Evolutionary conservation across 768 basidiomycete species (phyloP), one percentile per base, ranked within the genome.

Genomic region (Suillus decipiens): DNA sequence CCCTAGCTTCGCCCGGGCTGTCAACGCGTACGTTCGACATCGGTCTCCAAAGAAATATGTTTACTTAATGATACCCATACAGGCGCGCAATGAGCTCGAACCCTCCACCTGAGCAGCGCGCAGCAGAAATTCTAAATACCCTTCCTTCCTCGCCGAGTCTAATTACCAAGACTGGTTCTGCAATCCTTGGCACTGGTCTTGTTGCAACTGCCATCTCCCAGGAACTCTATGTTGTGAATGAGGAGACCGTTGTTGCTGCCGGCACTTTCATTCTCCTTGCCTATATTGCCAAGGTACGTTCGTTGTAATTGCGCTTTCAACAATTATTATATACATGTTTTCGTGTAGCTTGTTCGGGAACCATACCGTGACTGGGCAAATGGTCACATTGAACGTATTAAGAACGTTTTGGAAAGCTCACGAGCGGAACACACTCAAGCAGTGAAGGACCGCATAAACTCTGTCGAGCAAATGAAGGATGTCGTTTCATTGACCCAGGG

Each of bases 201-300:
- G 80, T 89, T 61, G 96, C 96, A 17, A 86, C 94, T 7, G 96
- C 95, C 73, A 95, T 99, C 78, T 96, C 95, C 15, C 92, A 95
- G 74, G 96, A 99, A 79, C 87, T 99, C 58, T 98, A 98, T 73
- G 96, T 99, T 64, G 87, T 96, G 72, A 97, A 97, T 76, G 96
- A 98, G 77, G 97, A 99, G 82, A 88, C 92, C 28, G 89, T 98
- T 67, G 83, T 99, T 53, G 87, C 93, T 41, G 82, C 89, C 43
- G 95, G 93, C 28, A 92, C 91, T 69, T 79, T 90, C 67, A 88
- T 96, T 64, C 86, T 97, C 71, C 85, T 93, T 68, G 84, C 87
- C 53, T 91, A 89, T 75, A 82, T 96, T 70, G 93, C 85, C 71
- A 90, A 89, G 85, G 92, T 89, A 75, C 63, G 84, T 77, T 33